Evolutionary conservation across 176 grass and related monocot species (phyloP).

Genomic region (Rhynchospora breviuscula): DNA sequence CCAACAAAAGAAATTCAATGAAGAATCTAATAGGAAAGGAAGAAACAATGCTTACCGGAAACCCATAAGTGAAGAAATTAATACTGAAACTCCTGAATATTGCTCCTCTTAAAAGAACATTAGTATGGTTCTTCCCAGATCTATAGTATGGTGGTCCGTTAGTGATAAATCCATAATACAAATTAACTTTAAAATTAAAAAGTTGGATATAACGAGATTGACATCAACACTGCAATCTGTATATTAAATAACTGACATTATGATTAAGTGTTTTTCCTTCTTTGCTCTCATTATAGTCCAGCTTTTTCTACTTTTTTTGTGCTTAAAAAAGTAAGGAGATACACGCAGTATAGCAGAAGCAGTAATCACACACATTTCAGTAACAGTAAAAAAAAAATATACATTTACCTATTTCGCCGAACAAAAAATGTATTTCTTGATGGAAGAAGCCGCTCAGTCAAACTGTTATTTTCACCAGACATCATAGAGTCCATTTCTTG

Average conservation of each 20-base stretch:
- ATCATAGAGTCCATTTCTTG: conserved; percentile 87
- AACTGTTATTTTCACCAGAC: conserved; percentile 52
- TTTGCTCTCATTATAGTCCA: background rate
- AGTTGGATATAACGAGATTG: background rate
- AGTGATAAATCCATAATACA: conserved; percentile 7
- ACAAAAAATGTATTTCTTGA: conserved; percentile 82
- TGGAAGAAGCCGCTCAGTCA: conserved; percentile 74
- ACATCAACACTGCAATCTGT: background rate
- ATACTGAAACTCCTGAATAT: conserved; percentile 81
- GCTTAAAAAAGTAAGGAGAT: background rate
- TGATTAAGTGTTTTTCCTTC: background rate
- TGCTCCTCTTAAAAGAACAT: conserved; percentile 63
- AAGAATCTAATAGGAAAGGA: background rate
- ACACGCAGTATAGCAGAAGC: background rate
- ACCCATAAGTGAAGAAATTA: conserved; percentile 97
- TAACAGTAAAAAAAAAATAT: conserved; percentile 28
- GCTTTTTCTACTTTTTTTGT: conserved; percentile 9
- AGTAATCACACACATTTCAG: conserved; percentile 1
- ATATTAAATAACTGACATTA: background rate
- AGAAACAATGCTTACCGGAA: conserved; percentile 57
- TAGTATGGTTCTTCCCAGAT: conserved; percentile 72
- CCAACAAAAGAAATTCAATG: conserved; percentile 9
- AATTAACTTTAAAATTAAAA: background rate
- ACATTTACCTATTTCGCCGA: conserved; percentile 62
- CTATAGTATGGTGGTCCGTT: conserved; percentile 37